Base-by-base conservation (phyloP, 2,329 filamentous ascomycete genomes). In the Rhinocladiella mackenziei region DNA sequence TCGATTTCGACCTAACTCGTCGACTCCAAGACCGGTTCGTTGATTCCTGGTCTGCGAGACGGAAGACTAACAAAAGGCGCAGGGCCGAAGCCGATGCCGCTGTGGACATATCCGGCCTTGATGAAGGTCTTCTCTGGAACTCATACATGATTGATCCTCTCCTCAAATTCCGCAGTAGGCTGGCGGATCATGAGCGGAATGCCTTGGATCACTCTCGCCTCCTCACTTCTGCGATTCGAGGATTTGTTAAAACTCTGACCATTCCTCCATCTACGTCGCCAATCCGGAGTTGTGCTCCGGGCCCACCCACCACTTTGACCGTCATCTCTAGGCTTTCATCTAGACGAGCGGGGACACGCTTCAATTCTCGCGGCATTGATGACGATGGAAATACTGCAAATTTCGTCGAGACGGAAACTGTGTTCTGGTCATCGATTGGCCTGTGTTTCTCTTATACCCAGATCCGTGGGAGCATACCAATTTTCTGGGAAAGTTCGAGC, bases 311-410 rank as follows among this genome's bases (percentile, higher is more conserved):
- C 1, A 84, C 80, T 41, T 72, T 98, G 57, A 96, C 89, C 1
- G 74, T 97, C 15, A 92, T 97, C 50, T 97, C 92, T 1, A 80
- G 92, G 22, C 73, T 97, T 26, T 97, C 92, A 2, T 97, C 89
- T 60, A 78, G 82, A 56, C 80, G 91, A 67, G 92, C 92, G 13
- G 92, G 92, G 15, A 98, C 92, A 11, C 79, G 92, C 29, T 98
- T 97, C 73, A 97, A 97, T 64, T 84, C 91, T n/a, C 78, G 92
- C 56, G 92, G 92, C 28, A 95, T 98, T 53, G 92, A 98, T 60
- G 92, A 98, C 62, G 89, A 97, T 60, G 92, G 92, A 10, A 88
- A 97, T 58, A 92, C 97, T 19, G 89, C 92, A 49, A 98, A 98
- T 65, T 98, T 95, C 65, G 92, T 97, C n/a, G 92, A 98, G 66